phyloP scores from a whole-genome alignment of 768 basidiomycete genomes.

The Termitomyces sp. region DNA sequence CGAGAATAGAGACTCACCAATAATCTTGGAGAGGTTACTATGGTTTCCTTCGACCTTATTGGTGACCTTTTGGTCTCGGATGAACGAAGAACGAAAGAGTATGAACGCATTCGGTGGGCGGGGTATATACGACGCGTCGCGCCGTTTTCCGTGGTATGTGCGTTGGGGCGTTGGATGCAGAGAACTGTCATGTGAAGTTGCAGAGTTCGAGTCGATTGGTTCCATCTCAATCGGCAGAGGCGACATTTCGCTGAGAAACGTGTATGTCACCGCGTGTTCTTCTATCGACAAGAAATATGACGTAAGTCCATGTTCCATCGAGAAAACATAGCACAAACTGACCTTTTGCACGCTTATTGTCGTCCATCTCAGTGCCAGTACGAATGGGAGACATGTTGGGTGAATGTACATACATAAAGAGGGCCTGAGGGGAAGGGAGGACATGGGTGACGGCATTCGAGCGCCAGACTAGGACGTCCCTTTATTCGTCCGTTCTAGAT shows the following conservation, averaged over 20 bases:
- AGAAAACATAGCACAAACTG: background rate
- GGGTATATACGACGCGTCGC: constrained; percentile 73
- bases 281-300: background rate
- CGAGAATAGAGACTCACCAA: constrained; percentile 41
- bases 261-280: constrained; percentile 38
- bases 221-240: constrained; percentile 23
- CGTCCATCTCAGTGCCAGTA: background rate
- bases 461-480: background rate
- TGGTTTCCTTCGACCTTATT: constrained; percentile 79
- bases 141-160: constrained; percentile 54
- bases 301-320: background rate
- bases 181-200: background rate
- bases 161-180: constrained; percentile 27
- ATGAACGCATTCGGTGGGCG: constrained; percentile 86
- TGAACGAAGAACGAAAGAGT: constrained; percentile 78
- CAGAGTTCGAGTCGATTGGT: background rate
- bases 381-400: background rate
- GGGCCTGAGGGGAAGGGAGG: background rate
- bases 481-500: background rate
- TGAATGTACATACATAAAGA: background rate
- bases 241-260: constrained; percentile 60
- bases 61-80: constrained; percentile 68
- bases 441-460: background rate
- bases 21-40: constrained; percentile 77
- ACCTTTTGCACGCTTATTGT: background rate